A percentile compares a stretch with the other conserved stretches of the same genome.
phyloP scores from a whole-genome alignment of 1,139 yeast genomes.

The Geotrichum reessii region DNA sequence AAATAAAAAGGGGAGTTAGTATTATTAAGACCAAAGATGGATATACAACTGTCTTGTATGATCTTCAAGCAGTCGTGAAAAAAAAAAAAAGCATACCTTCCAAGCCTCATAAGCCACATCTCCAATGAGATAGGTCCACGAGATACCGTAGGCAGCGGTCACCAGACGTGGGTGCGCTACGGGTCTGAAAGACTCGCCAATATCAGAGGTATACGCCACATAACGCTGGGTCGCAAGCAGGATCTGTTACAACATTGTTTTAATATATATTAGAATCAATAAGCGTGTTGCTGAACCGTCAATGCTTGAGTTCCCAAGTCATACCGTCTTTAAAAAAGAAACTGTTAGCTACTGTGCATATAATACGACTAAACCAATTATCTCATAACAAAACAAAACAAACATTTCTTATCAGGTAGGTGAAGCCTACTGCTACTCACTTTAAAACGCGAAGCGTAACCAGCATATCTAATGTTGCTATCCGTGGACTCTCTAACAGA shows the following conservation, averaged over 20 bases:
- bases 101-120: slow-evolving; percentile 73
- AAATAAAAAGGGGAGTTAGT: background rate
- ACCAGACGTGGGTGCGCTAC: slow-evolving; percentile 69
- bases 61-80: background rate
- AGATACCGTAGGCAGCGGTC: slow-evolving; percentile 60
- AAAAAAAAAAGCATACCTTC: slow-evolving; percentile 38
- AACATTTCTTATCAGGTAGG: no score
- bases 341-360: background rate
- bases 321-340: slow-evolving; percentile 16
- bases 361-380: background rate
- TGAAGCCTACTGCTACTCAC: slow-evolving; percentile 25
- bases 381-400: no score
- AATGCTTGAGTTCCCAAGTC: slow-evolving; percentile 1
- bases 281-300: background rate
- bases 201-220: slow-evolving; percentile 81
- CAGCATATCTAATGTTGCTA: slow-evolving; percentile 64
- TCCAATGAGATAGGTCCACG: slow-evolving; percentile 75
- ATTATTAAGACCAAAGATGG: background rate
- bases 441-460: slow-evolving; percentile 69
- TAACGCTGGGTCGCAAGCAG: slow-evolving; percentile 73
- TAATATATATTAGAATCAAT: background rate
- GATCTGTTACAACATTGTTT: slow-evolving; percentile 33
- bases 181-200: slow-evolving; percentile 86
- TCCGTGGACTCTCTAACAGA: slow-evolving; percentile 43
- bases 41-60: background rate